Evolutionary conservation across 345 rosid species (phyloP).

Genomic region (Salix koriyanagi): DNA sequence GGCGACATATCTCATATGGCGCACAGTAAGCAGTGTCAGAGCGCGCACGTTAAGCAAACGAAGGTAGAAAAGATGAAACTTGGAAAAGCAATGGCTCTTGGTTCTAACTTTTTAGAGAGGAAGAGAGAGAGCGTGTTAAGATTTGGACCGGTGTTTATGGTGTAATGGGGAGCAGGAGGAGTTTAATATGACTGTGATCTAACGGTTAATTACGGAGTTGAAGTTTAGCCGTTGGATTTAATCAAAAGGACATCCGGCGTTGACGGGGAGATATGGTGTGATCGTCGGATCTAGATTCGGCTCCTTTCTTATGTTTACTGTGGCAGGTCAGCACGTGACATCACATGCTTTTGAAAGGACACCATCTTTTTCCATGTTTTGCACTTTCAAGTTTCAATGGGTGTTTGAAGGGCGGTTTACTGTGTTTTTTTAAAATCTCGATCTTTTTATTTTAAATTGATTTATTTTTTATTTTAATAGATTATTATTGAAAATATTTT

Average conservation of each 20-base stretch:
- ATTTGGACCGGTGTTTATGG: constrained; percentile 39
- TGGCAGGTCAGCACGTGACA: constrained; percentile 68
- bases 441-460: no score
- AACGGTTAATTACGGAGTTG: constrained; percentile 15
- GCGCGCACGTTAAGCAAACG: constrained; percentile 33
- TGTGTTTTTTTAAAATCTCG: no score
- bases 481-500: no score
- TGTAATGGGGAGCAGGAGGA: constrained; percentile 19
- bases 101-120: not conserved
- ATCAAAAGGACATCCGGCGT: constrained; percentile 32
- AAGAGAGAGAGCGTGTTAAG: constrained; percentile 2
- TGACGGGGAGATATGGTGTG: constrained; percentile 36
- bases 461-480: no score
- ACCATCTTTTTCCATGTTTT: not conserved
- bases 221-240: constrained; percentile 43
- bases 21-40: constrained; percentile 31
- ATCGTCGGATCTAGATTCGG: constrained; percentile 60
- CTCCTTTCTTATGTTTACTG: constrained; percentile 32
- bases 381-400: not conserved
- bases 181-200: constrained; percentile 49
- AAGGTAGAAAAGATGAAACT: not conserved
- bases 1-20: constrained; percentile 44
- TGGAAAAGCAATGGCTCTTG: not conserved
- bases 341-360: not conserved
- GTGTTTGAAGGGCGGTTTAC: no score